These are phyloP conservation scores for Gardenia jasminoides DNA, from an alignment of 257 asterid species.

Conservation along the genomic window DNA sequence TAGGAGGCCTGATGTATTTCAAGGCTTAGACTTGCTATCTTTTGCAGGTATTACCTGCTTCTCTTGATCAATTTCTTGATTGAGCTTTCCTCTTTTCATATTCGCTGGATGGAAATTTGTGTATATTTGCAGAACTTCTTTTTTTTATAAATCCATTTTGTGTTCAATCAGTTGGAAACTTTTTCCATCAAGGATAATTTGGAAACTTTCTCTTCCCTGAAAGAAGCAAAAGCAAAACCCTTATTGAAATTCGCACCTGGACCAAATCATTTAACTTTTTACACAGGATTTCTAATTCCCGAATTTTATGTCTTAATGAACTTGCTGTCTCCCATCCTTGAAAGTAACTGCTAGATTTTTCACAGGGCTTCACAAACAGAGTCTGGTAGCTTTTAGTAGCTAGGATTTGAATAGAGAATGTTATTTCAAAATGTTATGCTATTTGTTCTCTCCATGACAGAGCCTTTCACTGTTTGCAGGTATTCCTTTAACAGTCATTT, in stretches of 20 bases:
- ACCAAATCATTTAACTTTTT: not conserved
- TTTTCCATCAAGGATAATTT: not conserved
- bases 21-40: not conserved
- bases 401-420: not conserved
- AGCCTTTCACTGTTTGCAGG: slow-evolving; percentile 38
- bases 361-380: not conserved
- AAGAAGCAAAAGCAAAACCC: not conserved
- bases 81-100: not conserved
- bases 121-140: not conserved
- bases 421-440: not conserved
- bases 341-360: not conserved
- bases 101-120: not conserved
- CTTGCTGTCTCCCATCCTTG: not conserved
- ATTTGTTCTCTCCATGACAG: not conserved
- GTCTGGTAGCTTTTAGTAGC: not conserved
- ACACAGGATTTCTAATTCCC: not conserved
- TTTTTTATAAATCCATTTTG: not conserved
- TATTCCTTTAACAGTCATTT: slow-evolving; percentile 44
- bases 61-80: not conserved
- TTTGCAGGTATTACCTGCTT: slow-evolving; percentile 7
- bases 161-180: not conserved
- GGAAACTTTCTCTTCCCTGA: not conserved
- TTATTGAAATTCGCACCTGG: not conserved
- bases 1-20: not conserved
- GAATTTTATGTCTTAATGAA: not conserved